These are phyloP conservation scores for Aspergillus novofumigatus DNA, from an alignment of 2,329 filamentous ascomycete species.

Conservation along the genomic window DNA sequence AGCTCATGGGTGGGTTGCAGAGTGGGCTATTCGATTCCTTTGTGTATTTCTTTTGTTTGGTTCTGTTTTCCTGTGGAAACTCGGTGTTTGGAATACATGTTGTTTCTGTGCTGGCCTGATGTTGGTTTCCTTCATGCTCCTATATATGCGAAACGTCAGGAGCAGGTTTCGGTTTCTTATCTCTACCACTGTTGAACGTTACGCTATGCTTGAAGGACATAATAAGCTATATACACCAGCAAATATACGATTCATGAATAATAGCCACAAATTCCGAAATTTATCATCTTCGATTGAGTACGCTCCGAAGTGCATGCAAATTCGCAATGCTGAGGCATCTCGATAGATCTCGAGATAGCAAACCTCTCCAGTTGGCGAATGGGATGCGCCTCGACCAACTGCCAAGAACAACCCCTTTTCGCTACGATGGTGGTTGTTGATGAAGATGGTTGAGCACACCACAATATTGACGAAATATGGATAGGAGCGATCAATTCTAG, in stretches of 20 bases:
- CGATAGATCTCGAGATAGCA: background rate
- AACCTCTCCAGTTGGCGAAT: background rate
- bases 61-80: background rate
- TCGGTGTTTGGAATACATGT: background rate
- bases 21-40: conserved; percentile 6
- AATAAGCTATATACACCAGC: background rate
- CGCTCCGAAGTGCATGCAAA: background rate
- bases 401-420: background rate
- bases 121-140: background rate
- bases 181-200: background rate
- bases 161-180: background rate
- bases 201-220: background rate
- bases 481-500: background rate
- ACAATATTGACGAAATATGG: background rate
- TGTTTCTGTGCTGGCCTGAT: background rate
- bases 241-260: background rate
- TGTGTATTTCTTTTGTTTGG: conserved; percentile 5
- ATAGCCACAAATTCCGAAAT: background rate
- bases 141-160: background rate
- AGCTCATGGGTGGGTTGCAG: background rate
- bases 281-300: background rate
- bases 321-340: background rate
- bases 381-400: background rate
- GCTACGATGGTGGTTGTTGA: background rate
- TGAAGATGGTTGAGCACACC: background rate